These are phyloP conservation scores for Trichoderma atroviride DNA, from an alignment of 2,329 filamentous ascomycete genomes.

Conservation along the genomic window DNA sequence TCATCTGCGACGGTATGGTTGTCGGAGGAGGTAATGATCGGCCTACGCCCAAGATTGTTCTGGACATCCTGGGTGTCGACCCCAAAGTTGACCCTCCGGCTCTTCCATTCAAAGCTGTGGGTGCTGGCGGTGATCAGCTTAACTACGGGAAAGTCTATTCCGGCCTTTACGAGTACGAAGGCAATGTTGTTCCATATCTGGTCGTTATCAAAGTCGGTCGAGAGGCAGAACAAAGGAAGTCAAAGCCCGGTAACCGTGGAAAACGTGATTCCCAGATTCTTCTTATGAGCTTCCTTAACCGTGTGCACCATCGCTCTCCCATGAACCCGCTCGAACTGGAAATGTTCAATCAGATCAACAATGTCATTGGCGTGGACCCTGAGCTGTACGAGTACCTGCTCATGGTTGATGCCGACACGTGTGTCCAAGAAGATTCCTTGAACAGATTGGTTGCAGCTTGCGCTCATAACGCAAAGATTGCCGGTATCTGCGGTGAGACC, in stretches of 20 bases:
- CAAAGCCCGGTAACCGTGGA: constrained; percentile 95
- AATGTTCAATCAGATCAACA: constrained; percentile 99
- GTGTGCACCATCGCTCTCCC: constrained; percentile 87
- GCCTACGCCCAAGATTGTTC: constrained; percentile 94
- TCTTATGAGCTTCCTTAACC: constrained; percentile 96
- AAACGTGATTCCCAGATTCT: constrained; percentile 98
- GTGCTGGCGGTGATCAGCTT: constrained; percentile 84
- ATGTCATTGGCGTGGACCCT: constrained; percentile 96
- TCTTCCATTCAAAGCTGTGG: constrained; percentile 90
- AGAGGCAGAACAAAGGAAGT: constrained; percentile 86
- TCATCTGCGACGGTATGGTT: constrained; percentile 97
- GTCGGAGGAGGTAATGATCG: constrained; percentile 94
- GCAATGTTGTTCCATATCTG: constrained; percentile 94
- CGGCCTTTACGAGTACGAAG: constrained; percentile 94
- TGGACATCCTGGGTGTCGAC: constrained; percentile 96
- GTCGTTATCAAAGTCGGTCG: constrained; percentile 98
- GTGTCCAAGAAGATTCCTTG: constrained; percentile 86
- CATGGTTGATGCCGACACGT: constrained; percentile 98
- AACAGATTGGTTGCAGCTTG: constrained; percentile 92
- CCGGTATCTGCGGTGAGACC: constrained; percentile 96
- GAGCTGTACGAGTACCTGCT: constrained; percentile 96
- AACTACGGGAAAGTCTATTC: constrained; percentile 99
- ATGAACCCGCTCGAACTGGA: constrained; percentile 97
- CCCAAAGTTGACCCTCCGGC: constrained; percentile 95
- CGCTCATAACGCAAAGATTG: constrained; percentile 92